A percentile compares a stretch with the other conserved stretches of the same genome.
Evolutionary conservation across 2,329 filamentous ascomycete species (phyloP).

Genomic region (Volutella citrinella): DNA sequence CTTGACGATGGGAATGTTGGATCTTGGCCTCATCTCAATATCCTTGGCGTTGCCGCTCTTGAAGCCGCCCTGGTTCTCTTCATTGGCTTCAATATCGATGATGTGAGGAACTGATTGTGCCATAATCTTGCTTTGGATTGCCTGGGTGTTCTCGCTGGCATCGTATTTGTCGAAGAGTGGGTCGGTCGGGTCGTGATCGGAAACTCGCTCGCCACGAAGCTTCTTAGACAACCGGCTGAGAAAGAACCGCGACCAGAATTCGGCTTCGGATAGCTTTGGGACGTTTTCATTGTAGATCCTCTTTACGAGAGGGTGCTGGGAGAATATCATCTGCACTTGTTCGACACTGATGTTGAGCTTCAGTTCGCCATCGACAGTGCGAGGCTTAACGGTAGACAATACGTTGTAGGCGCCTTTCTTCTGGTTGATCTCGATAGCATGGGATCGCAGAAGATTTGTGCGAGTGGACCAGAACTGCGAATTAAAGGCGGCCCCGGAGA

Average conservation of each 20-base stretch:
- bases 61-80: constrained; percentile 86
- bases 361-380: constrained; percentile 49
- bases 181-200: constrained; percentile 73
- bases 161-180: constrained; percentile 84
- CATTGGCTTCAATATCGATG: constrained; percentile 90
- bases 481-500: constrained; percentile 79
- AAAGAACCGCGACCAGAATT: constrained; percentile 96
- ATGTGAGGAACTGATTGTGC: constrained; percentile 76
- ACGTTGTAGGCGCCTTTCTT: constrained; percentile 91
- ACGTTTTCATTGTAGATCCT: constrained; percentile 92
- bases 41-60: constrained; percentile 82
- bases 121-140: constrained; percentile 51
- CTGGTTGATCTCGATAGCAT: constrained; percentile 86
- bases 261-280: constrained; percentile 70
- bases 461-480: constrained; percentile 93
- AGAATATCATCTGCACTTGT: constrained; percentile 90
- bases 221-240: constrained; percentile 87
- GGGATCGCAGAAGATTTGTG: constrained; percentile 78
- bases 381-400: constrained; percentile 79
- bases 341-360: constrained; percentile 85
- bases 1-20: constrained; percentile 83
- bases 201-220: constrained; percentile 82
- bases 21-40: constrained; percentile 79
- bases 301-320: constrained; percentile 86
- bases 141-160: constrained; percentile 62